Evolutionary conservation across 495 filamentous ascomycete species (phyloP).

Genomic region (Neurospora cerealis): DNA sequence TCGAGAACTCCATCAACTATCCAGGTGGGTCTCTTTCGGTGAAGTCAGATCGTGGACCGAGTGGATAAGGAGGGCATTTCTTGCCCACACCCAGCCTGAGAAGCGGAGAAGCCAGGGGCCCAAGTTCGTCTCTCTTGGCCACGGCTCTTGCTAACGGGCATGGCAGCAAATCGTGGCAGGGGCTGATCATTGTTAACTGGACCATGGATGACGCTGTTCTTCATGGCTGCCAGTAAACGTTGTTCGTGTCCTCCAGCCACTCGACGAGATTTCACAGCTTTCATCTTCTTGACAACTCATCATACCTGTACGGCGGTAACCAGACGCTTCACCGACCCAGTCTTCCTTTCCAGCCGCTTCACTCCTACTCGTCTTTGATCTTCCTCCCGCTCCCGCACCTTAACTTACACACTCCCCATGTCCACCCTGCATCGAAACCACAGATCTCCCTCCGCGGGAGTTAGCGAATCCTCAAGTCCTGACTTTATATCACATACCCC

Average conservation of each 20-base stretch:
- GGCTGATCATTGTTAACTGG: background rate
- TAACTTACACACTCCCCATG: background rate
- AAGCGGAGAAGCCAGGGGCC: conserved; percentile 9
- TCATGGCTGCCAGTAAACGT: background rate
- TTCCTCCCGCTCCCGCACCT: background rate
- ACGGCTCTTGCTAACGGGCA: conserved; percentile 9
- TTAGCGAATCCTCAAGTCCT: conserved; percentile 16
- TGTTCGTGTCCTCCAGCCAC: background rate
- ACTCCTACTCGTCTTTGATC: background rate
- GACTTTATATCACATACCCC: conserved; percentile 15
- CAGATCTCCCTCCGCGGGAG: conserved; percentile 17
- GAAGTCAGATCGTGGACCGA: background rate
- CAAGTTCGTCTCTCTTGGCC: background rate
- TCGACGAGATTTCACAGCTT: background rate
- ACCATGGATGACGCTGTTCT: background rate
- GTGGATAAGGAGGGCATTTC: conserved; percentile 2
- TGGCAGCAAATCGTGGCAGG: background rate
- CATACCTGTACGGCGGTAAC: background rate
- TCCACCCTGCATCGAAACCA: conserved; percentile 8
- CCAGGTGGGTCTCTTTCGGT: background rate
- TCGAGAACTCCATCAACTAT: conserved; percentile 3
- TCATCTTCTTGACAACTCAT: conserved; percentile 2
- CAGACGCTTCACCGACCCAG: background rate
- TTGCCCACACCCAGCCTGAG: background rate
- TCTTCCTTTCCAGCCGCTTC: background rate